Percentiles rank a stretch among this genome's conserved stretches.
Conservation (phyloP, 768 basidiomycete genomes). For the Steccherinum ochraceum region DNA sequence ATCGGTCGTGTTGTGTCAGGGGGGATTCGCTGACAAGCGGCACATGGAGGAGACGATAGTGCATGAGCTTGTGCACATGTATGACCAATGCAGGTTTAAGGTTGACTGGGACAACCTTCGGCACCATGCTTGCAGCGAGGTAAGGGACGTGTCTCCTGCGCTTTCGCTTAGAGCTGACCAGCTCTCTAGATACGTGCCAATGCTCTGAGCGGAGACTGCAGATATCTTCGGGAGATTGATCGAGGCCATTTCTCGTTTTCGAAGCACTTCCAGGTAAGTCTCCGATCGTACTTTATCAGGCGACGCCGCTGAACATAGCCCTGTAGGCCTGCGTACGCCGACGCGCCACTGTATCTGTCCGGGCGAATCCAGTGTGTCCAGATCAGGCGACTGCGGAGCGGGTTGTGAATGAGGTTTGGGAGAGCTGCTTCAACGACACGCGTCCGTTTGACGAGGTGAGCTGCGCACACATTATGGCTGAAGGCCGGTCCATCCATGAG, state of each 20-base stretch:
- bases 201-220: conserved; percentile 90
- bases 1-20: conserved; percentile 80
- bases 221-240: conserved; percentile 73
- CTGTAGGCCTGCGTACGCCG: conserved; percentile 83
- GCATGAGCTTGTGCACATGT: conserved; percentile 94
- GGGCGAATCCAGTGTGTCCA: conserved; percentile 74
- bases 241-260: conserved; percentile 76
- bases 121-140: conserved; percentile 97
- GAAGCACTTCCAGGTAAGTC: conserved; percentile 86
- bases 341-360: conserved; percentile 77
- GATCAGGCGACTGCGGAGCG: conserved; percentile 72
- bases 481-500: not conserved
- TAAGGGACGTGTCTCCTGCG: too few relatives aligned
- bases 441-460: conserved; percentile 93
- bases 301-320: conserved; percentile 9
- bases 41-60: conserved; percentile 93
- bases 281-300: conserved; percentile 10
- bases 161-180: conserved; percentile 3
- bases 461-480: conserved; percentile 13
- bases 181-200: conserved; percentile 83
- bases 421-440: conserved; percentile 92
- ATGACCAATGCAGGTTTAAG: conserved; percentile 92
- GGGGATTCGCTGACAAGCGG: conserved; percentile 69
- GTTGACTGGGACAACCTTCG: conserved; percentile 87
- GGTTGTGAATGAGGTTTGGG: conserved; percentile 96